Conservation (phyloP, 2,329 filamentous ascomycete species). For the Fusarium transvaalense region DNA sequence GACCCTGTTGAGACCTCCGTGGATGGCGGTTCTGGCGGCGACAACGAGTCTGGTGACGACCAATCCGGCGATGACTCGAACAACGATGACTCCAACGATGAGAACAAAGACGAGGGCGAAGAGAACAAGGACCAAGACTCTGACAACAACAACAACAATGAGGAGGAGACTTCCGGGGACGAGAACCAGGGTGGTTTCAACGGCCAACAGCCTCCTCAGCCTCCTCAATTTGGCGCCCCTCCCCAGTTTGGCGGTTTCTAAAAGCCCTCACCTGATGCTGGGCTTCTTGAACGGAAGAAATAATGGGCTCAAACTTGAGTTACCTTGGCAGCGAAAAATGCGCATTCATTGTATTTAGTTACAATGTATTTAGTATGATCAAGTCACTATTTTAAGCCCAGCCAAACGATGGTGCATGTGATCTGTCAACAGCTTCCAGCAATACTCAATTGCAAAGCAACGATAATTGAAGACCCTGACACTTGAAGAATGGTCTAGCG, state of each 20-base stretch:
- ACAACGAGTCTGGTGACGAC: constrained; percentile 1
- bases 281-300: too few relatives aligned
- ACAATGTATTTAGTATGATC: not conserved
- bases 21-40: constrained; percentile 7
- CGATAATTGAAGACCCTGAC: too few relatives aligned
- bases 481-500: not conserved
- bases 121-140: not conserved
- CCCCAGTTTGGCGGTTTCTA: constrained; percentile 17
- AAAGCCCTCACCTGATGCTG: not conserved
- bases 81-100: constrained; percentile 1
- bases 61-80: constrained; percentile 9
- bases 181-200: constrained; percentile 1
- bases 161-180: not conserved
- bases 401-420: too few relatives aligned
- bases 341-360: constrained; percentile 3
- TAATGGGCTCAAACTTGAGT: too few relatives aligned
- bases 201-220: constrained; percentile 3
- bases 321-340: not conserved
- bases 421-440: too few relatives aligned
- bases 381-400: not conserved
- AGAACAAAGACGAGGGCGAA: constrained; percentile 1
- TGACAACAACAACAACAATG: not conserved
- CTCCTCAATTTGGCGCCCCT: constrained; percentile 3
- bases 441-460: too few relatives aligned
- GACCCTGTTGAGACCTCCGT: constrained; percentile 8